phyloP scores from a whole-genome alignment of 257 asterid genomes.

The Rhazya stricta region DNA sequence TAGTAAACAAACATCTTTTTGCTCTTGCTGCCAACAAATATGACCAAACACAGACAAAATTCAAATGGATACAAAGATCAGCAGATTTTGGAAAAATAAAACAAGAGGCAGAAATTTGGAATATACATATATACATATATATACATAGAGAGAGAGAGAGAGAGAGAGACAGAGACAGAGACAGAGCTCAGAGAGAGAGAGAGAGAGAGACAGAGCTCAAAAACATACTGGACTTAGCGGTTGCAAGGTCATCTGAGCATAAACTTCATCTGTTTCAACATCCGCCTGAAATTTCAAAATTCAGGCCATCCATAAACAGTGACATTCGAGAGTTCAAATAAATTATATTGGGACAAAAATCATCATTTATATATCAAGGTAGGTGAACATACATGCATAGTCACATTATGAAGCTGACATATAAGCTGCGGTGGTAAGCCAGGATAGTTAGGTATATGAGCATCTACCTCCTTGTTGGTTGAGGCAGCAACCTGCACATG shows the following conservation, averaged over 20 bases:
- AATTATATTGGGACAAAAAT: neutral
- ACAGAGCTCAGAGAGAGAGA: no score
- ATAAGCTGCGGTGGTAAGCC: slow-evolving; percentile 88
- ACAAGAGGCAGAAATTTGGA: slow-evolving; percentile 7
- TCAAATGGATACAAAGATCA: neutral
- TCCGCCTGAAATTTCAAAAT: slow-evolving; percentile 65
- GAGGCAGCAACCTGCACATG: slow-evolving; percentile 78
- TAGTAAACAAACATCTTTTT: slow-evolving; percentile 75
- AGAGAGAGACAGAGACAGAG: no score
- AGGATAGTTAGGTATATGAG: slow-evolving; percentile 79
- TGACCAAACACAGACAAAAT: slow-evolving; percentile 10
- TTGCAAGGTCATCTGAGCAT: slow-evolving; percentile 93
- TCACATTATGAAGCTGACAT: slow-evolving; percentile 94
- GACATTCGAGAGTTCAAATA: neutral
- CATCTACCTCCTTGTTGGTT: slow-evolving; percentile 85
- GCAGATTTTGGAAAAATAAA: slow-evolving; percentile 15
- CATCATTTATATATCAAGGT: neutral
- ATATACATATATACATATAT: no score
- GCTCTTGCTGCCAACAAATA: slow-evolving; percentile 66
- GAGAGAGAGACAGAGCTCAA: no score
- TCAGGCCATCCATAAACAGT: neutral
- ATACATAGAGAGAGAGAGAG: no score
- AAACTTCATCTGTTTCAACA: slow-evolving; percentile 88
- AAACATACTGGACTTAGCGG: slow-evolving; percentile 71
- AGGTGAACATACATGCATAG: slow-evolving; percentile 73